Evolutionary conservation across 2,329 filamentous ascomycete genomes (phyloP), one percentile per base, ranked within the genome.

Genomic region (Venturia nashicola): DNA sequence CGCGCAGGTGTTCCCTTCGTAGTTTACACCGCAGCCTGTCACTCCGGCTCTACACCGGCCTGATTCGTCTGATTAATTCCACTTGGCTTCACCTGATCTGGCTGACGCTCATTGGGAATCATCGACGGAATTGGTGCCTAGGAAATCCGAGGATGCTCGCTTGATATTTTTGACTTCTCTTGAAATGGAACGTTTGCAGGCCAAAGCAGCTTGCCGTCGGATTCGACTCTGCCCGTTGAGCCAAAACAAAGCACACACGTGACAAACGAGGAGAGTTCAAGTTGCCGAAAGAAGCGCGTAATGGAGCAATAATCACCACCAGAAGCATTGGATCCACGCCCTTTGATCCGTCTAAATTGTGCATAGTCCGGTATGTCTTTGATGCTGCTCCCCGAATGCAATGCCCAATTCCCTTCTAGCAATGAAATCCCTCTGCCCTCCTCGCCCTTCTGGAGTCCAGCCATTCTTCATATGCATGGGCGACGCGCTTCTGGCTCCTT

Each of bases 321-420:
- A 57, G 51, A 57, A 57, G 51, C 51, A 57, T 57, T 57, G 51
- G 51, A 57, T 57, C 51, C 51, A 36, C 51, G 27, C 39, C 59
- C 59, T 44, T 44, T 18, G n/a, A 23, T 60, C 59, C 59, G 42
- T 60, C 42, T 60, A 27, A 60, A 60, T 42, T 44, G 36, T 60
- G 32, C 39, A 42, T 42, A 60, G 59, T 44, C 59, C 59, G 59
- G 59, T 60, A 60, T 60, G 59, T 60, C n/a, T 42, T 27, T 42
- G 39, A 60, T 60, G 59, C 20, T 57, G 8, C 51, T 57, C 32
- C 51, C 51, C 51, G 32, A 57, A 57, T 57, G n/a, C 14, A 36
- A 57, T 57, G 51, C 32, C 51, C 51, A 57, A 36, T 34, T 57
- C 51, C 51, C 51, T 20, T 57, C 27, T 57, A 36, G 51, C 51